Evolutionary conservation across 768 basidiomycete genomes (phyloP).

Genomic region (Leccinum rimulosum): DNA sequence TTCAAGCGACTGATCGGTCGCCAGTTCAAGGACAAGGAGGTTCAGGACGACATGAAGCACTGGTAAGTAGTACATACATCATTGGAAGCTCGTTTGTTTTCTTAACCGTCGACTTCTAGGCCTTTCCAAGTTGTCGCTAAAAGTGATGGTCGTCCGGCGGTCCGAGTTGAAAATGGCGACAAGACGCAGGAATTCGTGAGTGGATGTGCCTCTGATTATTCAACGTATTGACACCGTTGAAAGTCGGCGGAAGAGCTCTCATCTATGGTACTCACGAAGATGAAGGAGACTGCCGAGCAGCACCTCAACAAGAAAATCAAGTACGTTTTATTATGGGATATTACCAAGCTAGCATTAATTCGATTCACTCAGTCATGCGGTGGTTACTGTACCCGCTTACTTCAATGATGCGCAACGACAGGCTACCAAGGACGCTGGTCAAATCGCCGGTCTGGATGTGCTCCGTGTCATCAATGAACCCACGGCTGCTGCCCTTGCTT

Average conservation of each 20-base stretch:
- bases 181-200: constrained; percentile 79
- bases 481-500: constrained; percentile 96
- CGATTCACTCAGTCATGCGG: constrained; percentile 58
- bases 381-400: constrained; percentile 96
- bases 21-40: constrained; percentile 89
- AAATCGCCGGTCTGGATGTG: constrained; percentile 96
- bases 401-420: constrained; percentile 99
- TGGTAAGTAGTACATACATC: constrained; percentile 48
- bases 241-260: constrained; percentile 86
- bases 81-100: neutral
- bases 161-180: constrained; percentile 82
- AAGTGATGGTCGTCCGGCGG: constrained; percentile 71
- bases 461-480: constrained; percentile 99
- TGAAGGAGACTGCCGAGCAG: constrained; percentile 95
- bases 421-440: constrained; percentile 97
- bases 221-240: constrained; percentile 15
- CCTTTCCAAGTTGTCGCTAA: constrained; percentile 78
- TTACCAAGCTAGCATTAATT: neutral
- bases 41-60: constrained; percentile 84
- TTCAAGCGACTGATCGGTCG: constrained; percentile 96
- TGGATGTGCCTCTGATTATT: constrained; percentile 13
- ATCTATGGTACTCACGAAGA: constrained; percentile 86
- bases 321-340: constrained; percentile 45
- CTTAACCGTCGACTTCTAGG: constrained; percentile 39
- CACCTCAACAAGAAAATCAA: constrained; percentile 92